Base-by-base conservation (phyloP, 1,139 yeast species). In the Lodderomyces elongisporus region DNA sequence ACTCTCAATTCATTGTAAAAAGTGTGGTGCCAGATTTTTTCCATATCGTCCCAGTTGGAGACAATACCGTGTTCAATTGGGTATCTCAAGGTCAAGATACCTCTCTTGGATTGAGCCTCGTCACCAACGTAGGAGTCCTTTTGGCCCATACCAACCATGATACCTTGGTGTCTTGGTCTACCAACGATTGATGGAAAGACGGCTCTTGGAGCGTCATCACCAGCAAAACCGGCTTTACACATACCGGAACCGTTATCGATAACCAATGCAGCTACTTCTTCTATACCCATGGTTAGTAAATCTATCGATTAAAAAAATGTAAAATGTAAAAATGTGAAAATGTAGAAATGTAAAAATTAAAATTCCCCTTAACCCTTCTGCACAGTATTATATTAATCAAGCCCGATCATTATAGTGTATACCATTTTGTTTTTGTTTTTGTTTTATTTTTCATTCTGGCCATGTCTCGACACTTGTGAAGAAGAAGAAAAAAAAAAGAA, bases 211-310 rank as follows among this genome's bases (percentile, higher is more conserved):
- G 98, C 97, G 74, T 91, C 98, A 66, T 91, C 98, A 76, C 98
- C 98, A 79, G 98, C 98, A 69, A 89, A 91, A 75, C 98, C 98
- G 93, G 97, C 97, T 70, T 91, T 91, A 82, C 97, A 91, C 97
- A 91, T 91, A 81, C 98, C 98, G 65, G 98, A 91, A 77, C 98
- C 98, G 75, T 91, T 91, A 70, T 91, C 98, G 73, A 91, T 91
- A 76, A 91, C 98, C 74, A 84, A 83, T 54, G 74, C 74, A 57
- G 74, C 72, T 52, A 68, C 73, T 66, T 67, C 74, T 66, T 68
- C 74, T 68, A 50, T 50, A 47, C 29, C 24, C 24, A 30, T 37
- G 31, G 58, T 52, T 55, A 55, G 58, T 56, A 53, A 13, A 6
- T 7, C 10, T 18, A 7, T 10, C 22, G 9, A 18, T n/a, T n/a